Percentiles rank a stretch among this genome's conserved stretches.
These are phyloP conservation scores for Dothiorella sarmentorum DNA, from an alignment of 2,329 filamentous ascomycete species.

Conservation along the genomic window DNA sequence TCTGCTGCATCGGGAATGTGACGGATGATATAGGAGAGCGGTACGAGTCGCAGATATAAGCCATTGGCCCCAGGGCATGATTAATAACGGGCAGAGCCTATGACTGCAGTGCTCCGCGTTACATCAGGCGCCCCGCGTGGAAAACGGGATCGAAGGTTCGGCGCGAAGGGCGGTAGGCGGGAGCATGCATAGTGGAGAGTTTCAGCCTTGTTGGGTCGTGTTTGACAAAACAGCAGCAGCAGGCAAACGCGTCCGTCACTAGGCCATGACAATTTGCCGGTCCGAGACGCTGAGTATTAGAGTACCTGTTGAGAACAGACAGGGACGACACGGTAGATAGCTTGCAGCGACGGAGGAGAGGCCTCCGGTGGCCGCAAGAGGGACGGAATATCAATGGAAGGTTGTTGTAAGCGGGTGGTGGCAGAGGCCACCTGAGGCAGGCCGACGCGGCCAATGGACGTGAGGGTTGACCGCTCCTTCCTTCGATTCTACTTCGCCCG, in stretches of 20 bases:
- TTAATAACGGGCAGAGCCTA: neutral
- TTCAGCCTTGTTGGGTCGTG: neutral
- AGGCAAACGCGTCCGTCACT: too few relatives aligned
- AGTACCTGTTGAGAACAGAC: neutral
- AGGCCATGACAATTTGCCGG: neutral
- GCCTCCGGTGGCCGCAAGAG: neutral
- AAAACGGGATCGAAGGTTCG: neutral
- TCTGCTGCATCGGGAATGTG: neutral
- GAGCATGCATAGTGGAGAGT: neutral
- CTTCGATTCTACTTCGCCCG: neutral
- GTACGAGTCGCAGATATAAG: neutral
- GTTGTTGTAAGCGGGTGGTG: too few relatives aligned
- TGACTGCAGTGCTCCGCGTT: neutral
- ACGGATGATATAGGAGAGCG: neutral
- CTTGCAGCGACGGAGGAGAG: neutral
- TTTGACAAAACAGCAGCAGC: conserved; percentile 10
- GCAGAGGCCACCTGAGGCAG: too few relatives aligned
- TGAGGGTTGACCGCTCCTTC: conserved; percentile 8
- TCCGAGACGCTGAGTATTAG: too few relatives aligned
- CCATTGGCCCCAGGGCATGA: neutral
- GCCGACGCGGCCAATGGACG: neutral
- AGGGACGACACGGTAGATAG: neutral
- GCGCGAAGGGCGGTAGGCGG: neutral
- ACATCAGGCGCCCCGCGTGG: neutral
- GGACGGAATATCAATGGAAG: too few relatives aligned